A percentile compares a stretch with the other conserved stretches of the same genome.
Conservation (phyloP, 2,329 filamentous ascomycete species). For the Trichoderma simmonsii region DNA sequence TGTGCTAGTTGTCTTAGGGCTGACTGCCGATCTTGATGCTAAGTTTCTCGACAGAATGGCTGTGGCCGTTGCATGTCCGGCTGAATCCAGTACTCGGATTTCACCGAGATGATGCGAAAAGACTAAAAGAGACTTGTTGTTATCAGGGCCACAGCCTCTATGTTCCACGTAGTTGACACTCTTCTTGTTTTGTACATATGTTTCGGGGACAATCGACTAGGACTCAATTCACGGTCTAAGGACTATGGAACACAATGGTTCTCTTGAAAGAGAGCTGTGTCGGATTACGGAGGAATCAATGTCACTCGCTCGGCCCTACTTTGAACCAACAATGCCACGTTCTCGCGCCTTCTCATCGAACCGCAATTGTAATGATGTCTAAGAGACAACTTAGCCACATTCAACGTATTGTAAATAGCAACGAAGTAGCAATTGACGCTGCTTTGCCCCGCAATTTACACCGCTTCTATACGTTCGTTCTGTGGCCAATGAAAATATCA, state of each 20-base stretch:
- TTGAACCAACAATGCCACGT: not conserved
- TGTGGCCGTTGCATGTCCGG: not conserved
- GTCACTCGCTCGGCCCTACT: not conserved
- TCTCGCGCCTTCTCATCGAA: not conserved
- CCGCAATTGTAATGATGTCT: rapidly evolving
- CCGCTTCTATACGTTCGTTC: not conserved
- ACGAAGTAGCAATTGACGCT: no score
- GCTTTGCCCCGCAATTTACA: not conserved
- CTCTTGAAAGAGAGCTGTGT: not conserved
- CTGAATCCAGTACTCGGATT: not conserved
- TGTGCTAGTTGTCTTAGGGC: not conserved
- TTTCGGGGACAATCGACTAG: not conserved
- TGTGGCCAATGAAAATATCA: not conserved
- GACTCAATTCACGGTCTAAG: not conserved
- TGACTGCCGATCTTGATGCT: not conserved
- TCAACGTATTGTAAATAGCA: not conserved
- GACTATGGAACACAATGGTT: not conserved
- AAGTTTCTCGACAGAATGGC: not conserved
- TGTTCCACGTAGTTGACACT: not conserved
- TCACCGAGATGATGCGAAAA: not conserved
- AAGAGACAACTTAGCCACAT: not conserved
- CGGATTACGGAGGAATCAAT: not conserved
- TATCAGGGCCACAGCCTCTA: not conserved
- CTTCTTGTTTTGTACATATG: not conserved
- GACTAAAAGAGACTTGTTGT: not conserved